Evolutionary conservation across 176 grass and related monocot species (phyloP), one percentile per base, ranked within the genome.

Genomic region (Puccinellia tenuiflora): DNA sequence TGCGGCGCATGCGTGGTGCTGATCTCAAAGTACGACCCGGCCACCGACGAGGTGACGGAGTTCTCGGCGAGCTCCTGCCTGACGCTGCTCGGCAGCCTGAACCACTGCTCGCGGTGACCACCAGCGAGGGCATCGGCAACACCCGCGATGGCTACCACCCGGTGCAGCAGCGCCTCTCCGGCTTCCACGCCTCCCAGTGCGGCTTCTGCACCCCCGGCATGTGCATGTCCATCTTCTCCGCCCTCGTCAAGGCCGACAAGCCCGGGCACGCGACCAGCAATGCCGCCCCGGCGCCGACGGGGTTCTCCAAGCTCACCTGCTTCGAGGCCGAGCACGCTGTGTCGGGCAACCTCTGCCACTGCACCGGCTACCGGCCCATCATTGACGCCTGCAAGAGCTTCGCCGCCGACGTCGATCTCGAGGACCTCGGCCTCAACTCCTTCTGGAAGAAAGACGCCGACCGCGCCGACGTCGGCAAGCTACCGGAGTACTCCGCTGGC

Each of bases 331-430:
- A 94, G 88, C 75, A 81, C 21, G 92, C 92, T 30, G 85, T 97
- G 17, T 73, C 86, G 1, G 92, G 94, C 13, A 97, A 97, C 85
- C 75, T 97, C 38, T 97, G 94, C 80, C 89, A 92, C 13, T 97
- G 94, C 72, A 97, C 94, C 11, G 94, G 94, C 21, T 97, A 97
- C 64, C 77, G 94, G 20, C 90, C 94, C 4, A 89, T 97, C 50
- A 68, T 85, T 33, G 94, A 97, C 79, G 88, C 86, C n/a, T 94
- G 94, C 80, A 97, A 92, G 90, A 97, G 94, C 81, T 97, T 97
- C 46, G 94, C 94, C 21, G 79, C 87, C 4, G 94, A 97, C 84
- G 90, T 94, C 62, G 94, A 97, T 48, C 83, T 97, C 60, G 94
- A 97, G 73, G 90, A 97, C 84, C 43, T 94, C 25, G 92, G 94